Conservation (phyloP, 768 basidiomycete species). For the Macrolepiota albuminosa region DNA sequence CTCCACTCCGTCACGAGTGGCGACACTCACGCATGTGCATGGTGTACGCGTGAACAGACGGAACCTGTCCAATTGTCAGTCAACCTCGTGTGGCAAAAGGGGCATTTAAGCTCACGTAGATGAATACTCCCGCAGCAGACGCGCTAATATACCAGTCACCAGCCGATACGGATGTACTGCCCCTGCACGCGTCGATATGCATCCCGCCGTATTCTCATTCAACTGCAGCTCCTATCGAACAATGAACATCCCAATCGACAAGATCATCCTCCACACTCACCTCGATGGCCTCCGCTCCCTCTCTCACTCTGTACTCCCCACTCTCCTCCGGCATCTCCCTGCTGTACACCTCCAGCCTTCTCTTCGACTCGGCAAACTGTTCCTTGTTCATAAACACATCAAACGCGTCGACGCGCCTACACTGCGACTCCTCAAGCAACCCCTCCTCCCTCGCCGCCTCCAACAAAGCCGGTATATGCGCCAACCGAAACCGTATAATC, state of each 20-base stretch:
- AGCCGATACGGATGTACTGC: constrained; percentile 69
- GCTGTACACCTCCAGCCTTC: constrained; percentile 38
- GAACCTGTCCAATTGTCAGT: constrained; percentile 36
- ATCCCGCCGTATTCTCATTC: constrained; percentile 40
- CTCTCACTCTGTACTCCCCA: constrained; percentile 25
- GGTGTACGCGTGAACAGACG: constrained; percentile 56
- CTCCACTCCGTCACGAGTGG: constrained; percentile 14
- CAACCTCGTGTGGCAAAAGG: background rate
- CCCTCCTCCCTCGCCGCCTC: constrained; percentile 49
- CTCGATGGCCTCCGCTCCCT: constrained; percentile 24
- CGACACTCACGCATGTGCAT: constrained; percentile 35
- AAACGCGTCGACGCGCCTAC: constrained; percentile 50
- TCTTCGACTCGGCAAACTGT: constrained; percentile 38
- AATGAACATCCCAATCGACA: background rate
- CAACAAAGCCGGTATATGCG: constrained; percentile 48
- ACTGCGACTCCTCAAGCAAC: constrained; percentile 48
- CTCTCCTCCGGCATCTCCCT: constrained; percentile 50
- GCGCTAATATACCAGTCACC: constrained; percentile 53
- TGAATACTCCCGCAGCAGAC: constrained; percentile 46
- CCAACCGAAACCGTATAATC: constrained; percentile 57
- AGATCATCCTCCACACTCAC: constrained; percentile 14
- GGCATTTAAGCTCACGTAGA: constrained; percentile 32
- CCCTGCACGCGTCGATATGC: constrained; percentile 50
- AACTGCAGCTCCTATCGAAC: constrained; percentile 44
- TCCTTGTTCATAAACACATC: constrained; percentile 48